Evolutionary conservation across 768 basidiomycete species (phyloP).

Genomic region (Podaxis rugospora): DNA sequence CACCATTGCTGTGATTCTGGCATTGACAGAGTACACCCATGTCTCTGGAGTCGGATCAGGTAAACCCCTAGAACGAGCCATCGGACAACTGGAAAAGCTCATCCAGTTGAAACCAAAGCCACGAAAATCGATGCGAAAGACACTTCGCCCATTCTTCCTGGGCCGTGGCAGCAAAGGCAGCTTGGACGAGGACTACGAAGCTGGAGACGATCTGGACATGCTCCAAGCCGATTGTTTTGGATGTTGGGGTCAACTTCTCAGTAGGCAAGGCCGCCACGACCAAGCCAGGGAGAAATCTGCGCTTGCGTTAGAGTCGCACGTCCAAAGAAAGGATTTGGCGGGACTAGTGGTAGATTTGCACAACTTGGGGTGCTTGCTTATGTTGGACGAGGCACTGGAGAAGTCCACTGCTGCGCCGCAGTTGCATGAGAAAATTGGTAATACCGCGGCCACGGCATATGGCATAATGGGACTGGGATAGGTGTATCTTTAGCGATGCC

Average conservation of each 20-base stretch:
- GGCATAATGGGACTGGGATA: constrained; percentile 22
- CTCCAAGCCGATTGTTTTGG: constrained; percentile 24
- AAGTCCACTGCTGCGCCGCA: constrained; percentile 14
- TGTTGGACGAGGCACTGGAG: constrained; percentile 12
- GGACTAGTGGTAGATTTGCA: constrained; percentile 26
- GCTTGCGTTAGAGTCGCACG: constrained; percentile 20
- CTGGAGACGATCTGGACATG: constrained; percentile 2
- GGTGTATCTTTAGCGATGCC: constrained; percentile 15
- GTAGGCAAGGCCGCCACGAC: constrained; percentile 16
- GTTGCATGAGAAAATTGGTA: constrained; percentile 18
- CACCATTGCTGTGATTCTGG: constrained; percentile 18
- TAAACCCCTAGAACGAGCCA: constrained; percentile 16
- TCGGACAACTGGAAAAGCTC: constrained; percentile 15
- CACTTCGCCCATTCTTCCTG: background rate
- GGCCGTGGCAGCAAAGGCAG: background rate
- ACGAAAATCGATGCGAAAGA: background rate
- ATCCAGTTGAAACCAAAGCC: background rate
- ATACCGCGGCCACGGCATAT: constrained; percentile 20
- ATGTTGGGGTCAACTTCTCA: constrained; percentile 24
- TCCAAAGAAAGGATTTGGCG: constrained; percentile 15
- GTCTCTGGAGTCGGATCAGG: constrained; percentile 19
- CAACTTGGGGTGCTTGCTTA: constrained; percentile 20
- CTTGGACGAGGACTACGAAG: background rate
- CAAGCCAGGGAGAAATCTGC: constrained; percentile 20
- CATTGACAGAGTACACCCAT: constrained; percentile 22